Conservation (phyloP, 495 filamentous ascomycete genomes). For the Hapsidospora chrysogenum region DNA sequence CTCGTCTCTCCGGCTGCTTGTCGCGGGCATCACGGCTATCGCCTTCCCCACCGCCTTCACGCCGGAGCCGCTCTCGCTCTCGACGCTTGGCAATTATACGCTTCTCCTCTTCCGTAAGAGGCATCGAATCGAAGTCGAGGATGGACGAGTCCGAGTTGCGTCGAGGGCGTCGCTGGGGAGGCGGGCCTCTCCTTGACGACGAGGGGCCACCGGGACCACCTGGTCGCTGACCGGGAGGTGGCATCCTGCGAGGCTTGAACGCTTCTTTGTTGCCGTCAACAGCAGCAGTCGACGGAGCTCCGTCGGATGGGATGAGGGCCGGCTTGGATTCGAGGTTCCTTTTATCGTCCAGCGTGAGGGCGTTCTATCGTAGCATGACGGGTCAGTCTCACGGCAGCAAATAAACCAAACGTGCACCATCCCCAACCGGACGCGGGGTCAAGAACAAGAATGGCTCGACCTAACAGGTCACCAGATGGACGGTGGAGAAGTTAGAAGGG, state of each 20-base stretch:
- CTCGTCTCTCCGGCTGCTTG: too few species aligned
- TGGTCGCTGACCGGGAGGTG: slow-evolving; percentile 15
- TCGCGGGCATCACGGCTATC: neutral
- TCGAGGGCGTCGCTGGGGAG: slow-evolving; percentile 40
- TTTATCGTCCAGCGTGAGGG: slow-evolving; percentile 31
- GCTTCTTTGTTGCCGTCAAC: slow-evolving; percentile 19
- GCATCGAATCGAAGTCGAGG: slow-evolving; percentile 43
- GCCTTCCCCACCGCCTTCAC: slow-evolving; percentile 3
- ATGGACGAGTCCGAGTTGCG: slow-evolving; percentile 93
- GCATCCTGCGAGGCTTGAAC: slow-evolving; percentile 24
- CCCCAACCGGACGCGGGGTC: too few species aligned
- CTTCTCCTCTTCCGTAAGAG: slow-evolving; percentile 62
- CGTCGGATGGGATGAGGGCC: slow-evolving; percentile 7
- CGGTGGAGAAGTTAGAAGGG: too few species aligned
- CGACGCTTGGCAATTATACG: slow-evolving; percentile 53
- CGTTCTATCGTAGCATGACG: slow-evolving; percentile 18
- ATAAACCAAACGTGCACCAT: too few species aligned
- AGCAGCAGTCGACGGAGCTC: slow-evolving; percentile 13
- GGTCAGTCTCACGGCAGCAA: too few species aligned
- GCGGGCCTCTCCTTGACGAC: slow-evolving; percentile 22
- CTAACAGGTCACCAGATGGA: too few species aligned
- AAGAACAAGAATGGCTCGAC: too few species aligned
- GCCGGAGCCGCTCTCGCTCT: slow-evolving; percentile 49
- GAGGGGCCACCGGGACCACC: slow-evolving; percentile 14
- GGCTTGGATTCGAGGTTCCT: slow-evolving; percentile 8